Base-by-base conservation (phyloP, 345 rosid species). In the Boechera divaricarpa region DNA sequence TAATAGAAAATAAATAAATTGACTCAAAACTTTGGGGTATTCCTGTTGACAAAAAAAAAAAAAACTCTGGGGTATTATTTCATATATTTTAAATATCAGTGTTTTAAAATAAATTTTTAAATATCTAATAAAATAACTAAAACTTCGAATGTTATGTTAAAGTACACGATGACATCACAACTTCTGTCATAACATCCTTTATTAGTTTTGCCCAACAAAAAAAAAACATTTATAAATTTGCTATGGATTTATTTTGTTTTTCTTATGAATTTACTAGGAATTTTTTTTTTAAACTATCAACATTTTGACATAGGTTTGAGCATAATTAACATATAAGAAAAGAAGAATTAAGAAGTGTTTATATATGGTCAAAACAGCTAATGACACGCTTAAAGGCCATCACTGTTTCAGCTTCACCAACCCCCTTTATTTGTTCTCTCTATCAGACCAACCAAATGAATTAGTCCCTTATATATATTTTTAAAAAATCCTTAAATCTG, bases 371-470 rank as follows among this genome's bases (percentile, higher is more conserved):
- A 71, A 71, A 32, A 36, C 52, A 61, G 38, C 59, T 72, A 28
- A 51, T 72, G 68, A 36, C 16, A 48, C 0, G 67, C 67, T 59
- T 58, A 13, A 49, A 72, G 52, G 74, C 49, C 52, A 57, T 36
- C 26, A 58, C 74, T 69, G n/a, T 55, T 55, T 56, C 39, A 45
- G 4, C 29, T 33, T 74, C 78, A 74, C 78, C 78, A 56, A 66
- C 72, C 59, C 72, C 59, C 29, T 44, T 41, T 73, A 8, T 45
- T 15, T 74, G 21, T 45, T 9, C 16, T 55, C 35, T 63, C n/a
- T 64, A 63, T 7, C n/a, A 18, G 52, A 26, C 69, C 61, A 62
- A 18, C 69, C 70, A 31, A 63, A 52, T 16, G 54, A 11, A 31
- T 63, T 29, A 42, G 54, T 70, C 55, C 56, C 51, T 49, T 52